phyloP scores from a whole-genome alignment of 2,329 filamentous ascomycete species.

The Beauveria sp. region DNA sequence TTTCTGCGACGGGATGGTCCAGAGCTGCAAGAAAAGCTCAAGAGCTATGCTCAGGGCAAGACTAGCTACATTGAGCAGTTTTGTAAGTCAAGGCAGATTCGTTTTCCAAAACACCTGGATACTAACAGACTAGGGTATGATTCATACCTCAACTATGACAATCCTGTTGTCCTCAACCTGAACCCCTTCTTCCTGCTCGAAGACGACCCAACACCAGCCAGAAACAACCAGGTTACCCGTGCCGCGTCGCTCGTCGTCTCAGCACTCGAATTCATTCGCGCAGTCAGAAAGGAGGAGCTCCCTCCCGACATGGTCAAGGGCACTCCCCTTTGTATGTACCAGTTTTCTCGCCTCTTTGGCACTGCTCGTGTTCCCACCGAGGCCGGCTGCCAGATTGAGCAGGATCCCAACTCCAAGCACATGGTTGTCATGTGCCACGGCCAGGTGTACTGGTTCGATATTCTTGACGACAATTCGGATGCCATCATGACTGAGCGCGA shows the following conservation, averaged over 20 bases:
- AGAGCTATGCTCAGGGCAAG: conserved; percentile 82
- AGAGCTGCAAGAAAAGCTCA: conserved; percentile 78
- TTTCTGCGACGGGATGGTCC: conserved; percentile 78
- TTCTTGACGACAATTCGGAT: conserved; percentile 88
- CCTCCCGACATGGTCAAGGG: conserved; percentile 81
- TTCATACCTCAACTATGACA: conserved; percentile 96
- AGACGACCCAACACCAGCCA: conserved; percentile 91
- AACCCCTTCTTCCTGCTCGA: conserved; percentile 97
- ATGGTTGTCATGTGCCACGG: conserved; percentile 89
- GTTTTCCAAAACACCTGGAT: background rate
- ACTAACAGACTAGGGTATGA: conserved; percentile 69
- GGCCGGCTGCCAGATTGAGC: conserved; percentile 90
- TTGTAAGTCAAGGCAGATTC: conserved; percentile 52
- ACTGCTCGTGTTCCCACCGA: conserved; percentile 92
- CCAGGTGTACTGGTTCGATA: conserved; percentile 99
- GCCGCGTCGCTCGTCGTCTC: conserved; percentile 89
- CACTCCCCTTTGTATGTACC: conserved; percentile 91
- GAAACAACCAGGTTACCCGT: conserved; percentile 93
- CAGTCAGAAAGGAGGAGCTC: conserved; percentile 86
- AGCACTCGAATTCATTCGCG: conserved; percentile 83
- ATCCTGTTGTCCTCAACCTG: conserved; percentile 91
- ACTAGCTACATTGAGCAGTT: conserved; percentile 99
- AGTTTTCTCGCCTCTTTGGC: conserved; percentile 91
- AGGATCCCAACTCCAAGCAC: conserved; percentile 89
- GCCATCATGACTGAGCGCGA: conserved; percentile 97